These are phyloP conservation scores for grape (Vitis vinifera) DNA, from an alignment of 164 flowering plant genomes.

Conservation along the genomic window DNA sequence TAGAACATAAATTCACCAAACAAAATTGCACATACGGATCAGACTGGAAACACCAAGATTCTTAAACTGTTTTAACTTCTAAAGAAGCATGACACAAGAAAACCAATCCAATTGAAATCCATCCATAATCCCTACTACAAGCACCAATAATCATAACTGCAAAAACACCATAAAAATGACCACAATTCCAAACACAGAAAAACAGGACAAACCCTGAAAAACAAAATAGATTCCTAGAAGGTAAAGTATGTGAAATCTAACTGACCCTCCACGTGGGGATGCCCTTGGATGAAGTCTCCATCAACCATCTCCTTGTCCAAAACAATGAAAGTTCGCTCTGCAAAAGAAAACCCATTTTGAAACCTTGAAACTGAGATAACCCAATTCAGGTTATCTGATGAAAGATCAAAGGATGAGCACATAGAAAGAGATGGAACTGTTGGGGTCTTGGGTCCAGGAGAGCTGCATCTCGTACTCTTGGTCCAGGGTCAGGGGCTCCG, in stretches of 20 bases:
- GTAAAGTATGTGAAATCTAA: not conserved
- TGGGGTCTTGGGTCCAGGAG: conserved; percentile 88
- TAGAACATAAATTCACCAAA: no score
- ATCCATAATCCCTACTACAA: no score
- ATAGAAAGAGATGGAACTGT: conserved; percentile 33
- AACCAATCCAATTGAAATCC: no score
- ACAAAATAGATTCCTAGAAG: not conserved
- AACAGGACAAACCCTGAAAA: not conserved
- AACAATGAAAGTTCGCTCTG: conserved; percentile 89
- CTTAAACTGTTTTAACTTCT: no score
- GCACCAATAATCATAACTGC: no score
- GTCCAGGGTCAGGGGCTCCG: conserved; percentile 87
- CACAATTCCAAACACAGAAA: not conserved
- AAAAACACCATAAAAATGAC: no score
- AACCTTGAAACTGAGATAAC: conserved; percentile 10
- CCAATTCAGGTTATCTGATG: not conserved
- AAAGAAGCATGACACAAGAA: no score
- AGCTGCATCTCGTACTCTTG: conserved; percentile 83
- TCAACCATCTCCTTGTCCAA: conserved; percentile 68
- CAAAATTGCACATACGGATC: no score
- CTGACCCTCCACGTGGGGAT: conserved; percentile 84
- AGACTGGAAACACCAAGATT: no score
- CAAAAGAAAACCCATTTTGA: conserved; percentile 12
- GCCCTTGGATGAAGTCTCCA: conserved; percentile 64
- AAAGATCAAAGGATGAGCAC: not conserved